These are phyloP conservation scores for Oxyria digyna DNA, from an alignment of 148 eudicot species.

Conservation along the genomic window DNA sequence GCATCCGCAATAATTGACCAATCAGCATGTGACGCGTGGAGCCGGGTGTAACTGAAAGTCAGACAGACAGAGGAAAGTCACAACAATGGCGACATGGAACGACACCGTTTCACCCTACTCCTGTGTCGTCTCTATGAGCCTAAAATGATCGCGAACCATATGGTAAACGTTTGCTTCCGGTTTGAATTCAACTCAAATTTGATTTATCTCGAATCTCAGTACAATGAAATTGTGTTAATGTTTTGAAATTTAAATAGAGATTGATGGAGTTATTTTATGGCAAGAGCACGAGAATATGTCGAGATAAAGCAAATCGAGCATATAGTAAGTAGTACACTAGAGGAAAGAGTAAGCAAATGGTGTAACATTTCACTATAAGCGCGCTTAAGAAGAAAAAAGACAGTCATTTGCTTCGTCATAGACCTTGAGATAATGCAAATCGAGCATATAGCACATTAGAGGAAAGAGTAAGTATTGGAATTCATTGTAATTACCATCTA, in stretches of 20 bases:
- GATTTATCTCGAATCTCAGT: not conserved
- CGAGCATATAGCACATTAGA: too few species aligned
- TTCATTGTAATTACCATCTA: too few species aligned
- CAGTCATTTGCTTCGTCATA: too few species aligned
- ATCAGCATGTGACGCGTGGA: not conserved
- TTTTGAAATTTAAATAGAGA: not conserved
- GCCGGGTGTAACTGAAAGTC: not conserved
- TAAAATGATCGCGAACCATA: conserved; percentile 89
- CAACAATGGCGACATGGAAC: conserved; percentile 7
- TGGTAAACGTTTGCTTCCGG: conserved; percentile 19
- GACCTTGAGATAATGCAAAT: too few species aligned
- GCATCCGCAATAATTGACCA: not conserved
- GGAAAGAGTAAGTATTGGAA: too few species aligned
- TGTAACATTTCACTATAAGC: too few species aligned
- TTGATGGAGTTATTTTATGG: too few species aligned
- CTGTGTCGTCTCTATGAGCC: conserved; percentile 91
- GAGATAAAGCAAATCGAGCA: too few species aligned
- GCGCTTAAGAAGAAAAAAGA: too few species aligned
- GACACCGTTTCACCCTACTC: conserved; percentile 82
- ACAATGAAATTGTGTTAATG: not conserved
- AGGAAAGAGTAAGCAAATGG: too few species aligned
- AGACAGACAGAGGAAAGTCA: not conserved
- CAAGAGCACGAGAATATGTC: too few species aligned
- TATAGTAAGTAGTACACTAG: too few species aligned
- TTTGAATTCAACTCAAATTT: not conserved